phyloP scores from a whole-genome alignment of 169 alveolate species.

The Plasmodium vivax region DNA sequence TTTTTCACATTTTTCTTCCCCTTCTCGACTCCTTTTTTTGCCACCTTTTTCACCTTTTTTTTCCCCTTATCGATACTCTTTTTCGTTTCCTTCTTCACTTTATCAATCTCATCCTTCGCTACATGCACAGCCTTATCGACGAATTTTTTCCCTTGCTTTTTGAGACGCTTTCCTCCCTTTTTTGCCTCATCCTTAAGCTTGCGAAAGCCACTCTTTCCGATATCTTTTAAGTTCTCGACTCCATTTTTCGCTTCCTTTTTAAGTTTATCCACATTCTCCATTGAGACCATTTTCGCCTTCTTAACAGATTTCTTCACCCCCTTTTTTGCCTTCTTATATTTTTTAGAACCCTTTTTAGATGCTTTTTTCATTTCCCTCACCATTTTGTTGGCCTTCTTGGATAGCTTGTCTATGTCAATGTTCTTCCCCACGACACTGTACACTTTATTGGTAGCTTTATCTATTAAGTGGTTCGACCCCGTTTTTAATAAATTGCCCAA shows the following conservation, averaged over 20 bases:
- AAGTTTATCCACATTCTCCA: constrained; percentile 1
- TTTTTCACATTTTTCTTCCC: not conserved
- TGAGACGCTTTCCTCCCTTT: not conserved
- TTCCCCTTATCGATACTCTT: not conserved
- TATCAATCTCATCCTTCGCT: not conserved
- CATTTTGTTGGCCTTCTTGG: constrained; percentile 12
- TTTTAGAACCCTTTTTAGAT: not conserved
- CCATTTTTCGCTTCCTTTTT: constrained; percentile 6
- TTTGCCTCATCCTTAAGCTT: constrained; percentile 17
- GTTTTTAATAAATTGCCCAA: constrained; percentile 12
- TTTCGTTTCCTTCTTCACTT: not conserved
- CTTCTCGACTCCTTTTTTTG: not conserved
- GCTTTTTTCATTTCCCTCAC: constrained; percentile 11
- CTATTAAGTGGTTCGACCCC: constrained; percentile 18
- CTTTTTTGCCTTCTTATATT: not conserved
- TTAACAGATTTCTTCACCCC: not conserved
- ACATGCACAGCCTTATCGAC: not conserved
- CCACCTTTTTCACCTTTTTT: not conserved
- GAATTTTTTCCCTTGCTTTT: constrained; percentile 1
- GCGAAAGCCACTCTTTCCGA: not conserved
- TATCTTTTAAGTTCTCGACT: not conserved
- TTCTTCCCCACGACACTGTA: constrained; percentile 15
- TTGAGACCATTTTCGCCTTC: constrained; percentile 6
- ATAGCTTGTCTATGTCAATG: constrained; percentile 7
- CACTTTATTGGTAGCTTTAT: constrained; percentile 9